Conservation (phyloP, 2,329 filamentous ascomycete genomes). For the Aspergillus latus region DNA sequence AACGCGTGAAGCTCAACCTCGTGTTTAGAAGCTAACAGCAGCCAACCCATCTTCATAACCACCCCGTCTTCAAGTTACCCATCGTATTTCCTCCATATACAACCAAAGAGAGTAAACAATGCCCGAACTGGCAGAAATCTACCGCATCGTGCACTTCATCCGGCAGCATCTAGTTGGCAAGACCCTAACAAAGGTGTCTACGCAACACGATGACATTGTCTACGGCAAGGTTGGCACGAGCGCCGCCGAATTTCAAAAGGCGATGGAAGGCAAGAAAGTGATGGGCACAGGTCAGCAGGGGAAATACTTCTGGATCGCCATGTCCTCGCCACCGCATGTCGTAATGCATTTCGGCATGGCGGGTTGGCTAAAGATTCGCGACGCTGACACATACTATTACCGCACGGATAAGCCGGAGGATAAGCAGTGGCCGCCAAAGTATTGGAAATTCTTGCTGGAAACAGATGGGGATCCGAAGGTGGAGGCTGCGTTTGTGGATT, state of each 20-base stretch:
- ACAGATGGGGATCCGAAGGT: conserved; percentile 63
- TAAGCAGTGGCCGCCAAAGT: conserved; percentile 81
- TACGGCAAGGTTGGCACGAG: conserved; percentile 89
- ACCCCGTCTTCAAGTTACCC: conserved; percentile 1
- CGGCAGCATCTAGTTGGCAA: conserved; percentile 81
- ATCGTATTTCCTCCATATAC: neutral
- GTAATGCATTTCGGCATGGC: conserved; percentile 82
- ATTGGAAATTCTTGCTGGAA: conserved; percentile 80
- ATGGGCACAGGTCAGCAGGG: conserved; percentile 77
- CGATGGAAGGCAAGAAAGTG: conserved; percentile 72
- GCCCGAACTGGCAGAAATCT: conserved; percentile 63
- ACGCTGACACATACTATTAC: conserved; percentile 77
- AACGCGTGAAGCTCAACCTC: conserved; percentile 19
- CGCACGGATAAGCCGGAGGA: conserved; percentile 60
- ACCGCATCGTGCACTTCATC: conserved; percentile 82
- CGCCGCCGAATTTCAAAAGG: conserved; percentile 69
- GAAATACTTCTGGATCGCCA: conserved; percentile 94
- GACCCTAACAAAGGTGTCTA: conserved; percentile 67
- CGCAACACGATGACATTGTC: conserved; percentile 77
- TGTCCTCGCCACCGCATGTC: conserved; percentile 74
- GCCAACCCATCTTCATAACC: neutral
- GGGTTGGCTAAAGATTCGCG: conserved; percentile 85
- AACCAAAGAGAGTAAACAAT: conserved; percentile 29
- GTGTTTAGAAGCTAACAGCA: conserved; percentile 8
- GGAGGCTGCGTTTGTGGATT: conserved; percentile 77